phyloP scores from a whole-genome alignment of 108 stramenopile species.

The Poteriospumella lacustris region DNA sequence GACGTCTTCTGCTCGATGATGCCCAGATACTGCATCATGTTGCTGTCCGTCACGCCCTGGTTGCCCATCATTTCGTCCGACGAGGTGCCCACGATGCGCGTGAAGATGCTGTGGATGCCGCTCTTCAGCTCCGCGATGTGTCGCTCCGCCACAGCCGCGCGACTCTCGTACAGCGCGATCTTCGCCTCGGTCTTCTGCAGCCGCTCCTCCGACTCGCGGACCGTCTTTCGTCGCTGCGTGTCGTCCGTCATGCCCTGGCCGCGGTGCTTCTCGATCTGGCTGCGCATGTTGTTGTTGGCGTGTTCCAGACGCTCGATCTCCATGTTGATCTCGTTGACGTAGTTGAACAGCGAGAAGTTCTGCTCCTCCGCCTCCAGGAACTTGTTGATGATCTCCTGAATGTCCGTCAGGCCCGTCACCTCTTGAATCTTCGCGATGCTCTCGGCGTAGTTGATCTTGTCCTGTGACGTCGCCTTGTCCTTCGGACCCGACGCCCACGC shows the following conservation, averaged over 20 bases:
- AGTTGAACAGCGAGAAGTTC: constrained; percentile 59
- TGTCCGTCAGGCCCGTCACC: constrained; percentile 48
- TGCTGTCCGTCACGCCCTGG: constrained; percentile 61
- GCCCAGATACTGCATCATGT: constrained; percentile 64
- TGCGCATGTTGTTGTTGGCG: constrained; percentile 45
- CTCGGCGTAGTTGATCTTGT: constrained; percentile 43
- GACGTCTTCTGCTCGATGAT: constrained; percentile 60
- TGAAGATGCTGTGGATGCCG: constrained; percentile 57
- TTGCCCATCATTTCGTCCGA: constrained; percentile 62
- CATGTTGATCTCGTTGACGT: constrained; percentile 56
- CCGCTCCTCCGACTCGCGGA: constrained; percentile 52
- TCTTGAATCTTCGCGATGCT: constrained; percentile 48
- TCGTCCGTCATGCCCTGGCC: constrained; percentile 56
- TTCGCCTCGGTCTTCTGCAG: constrained; percentile 44
- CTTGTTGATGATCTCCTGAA: constrained; percentile 53
- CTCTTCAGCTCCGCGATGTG: constrained; percentile 54
- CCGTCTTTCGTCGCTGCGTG: constrained; percentile 55
- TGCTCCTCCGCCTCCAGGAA: constrained; percentile 61
- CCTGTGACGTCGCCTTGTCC: constrained; percentile 38
- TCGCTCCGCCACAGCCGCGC: constrained; percentile 40
- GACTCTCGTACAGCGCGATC: constrained; percentile 49
- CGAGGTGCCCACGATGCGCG: constrained; percentile 41
- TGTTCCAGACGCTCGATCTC: constrained; percentile 57
- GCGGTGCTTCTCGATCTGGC: constrained; percentile 59
- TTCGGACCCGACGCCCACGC: neutral